Evolutionary conservation across 768 basidiomycete species (phyloP).

Genomic region (Auricularia sp.): DNA sequence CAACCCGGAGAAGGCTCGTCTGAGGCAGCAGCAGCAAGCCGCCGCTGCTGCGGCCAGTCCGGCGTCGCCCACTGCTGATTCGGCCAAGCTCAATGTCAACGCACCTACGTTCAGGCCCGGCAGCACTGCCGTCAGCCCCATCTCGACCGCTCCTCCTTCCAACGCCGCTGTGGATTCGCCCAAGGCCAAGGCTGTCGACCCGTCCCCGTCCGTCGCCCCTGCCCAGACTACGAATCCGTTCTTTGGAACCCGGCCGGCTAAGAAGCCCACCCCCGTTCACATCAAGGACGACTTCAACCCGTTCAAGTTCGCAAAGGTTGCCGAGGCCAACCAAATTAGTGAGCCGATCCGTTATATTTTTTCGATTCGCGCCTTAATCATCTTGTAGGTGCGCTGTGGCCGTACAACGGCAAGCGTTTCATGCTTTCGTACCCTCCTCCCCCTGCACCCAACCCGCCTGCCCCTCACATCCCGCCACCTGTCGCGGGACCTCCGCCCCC

Average conservation of each 20-base stretch:
- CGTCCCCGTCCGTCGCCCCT: conserved; percentile 29
- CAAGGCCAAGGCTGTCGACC: conserved; percentile 48
- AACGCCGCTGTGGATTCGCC: conserved; percentile 46
- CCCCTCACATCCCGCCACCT: conserved; percentile 38
- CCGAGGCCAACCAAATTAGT: conserved; percentile 66
- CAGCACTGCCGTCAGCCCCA: conserved; percentile 15
- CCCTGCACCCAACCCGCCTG: conserved; percentile 42
- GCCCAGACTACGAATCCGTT: conserved; percentile 55
- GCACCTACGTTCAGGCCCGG: conserved; percentile 82
- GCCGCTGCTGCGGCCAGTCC: conserved; percentile 26
- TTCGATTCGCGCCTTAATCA: not conserved
- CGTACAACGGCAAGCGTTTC: conserved; percentile 84
- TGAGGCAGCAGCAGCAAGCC: conserved; percentile 14
- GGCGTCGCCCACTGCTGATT: conserved; percentile 42
- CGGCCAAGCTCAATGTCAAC: conserved; percentile 68
- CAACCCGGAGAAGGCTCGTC: conserved; percentile 43
- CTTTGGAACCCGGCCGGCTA: conserved; percentile 72
- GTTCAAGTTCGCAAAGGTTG: conserved; percentile 79
- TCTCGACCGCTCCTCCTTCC: conserved; percentile 18
- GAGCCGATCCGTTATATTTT: conserved; percentile 22
- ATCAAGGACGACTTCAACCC: conserved; percentile 97
- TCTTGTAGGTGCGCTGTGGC: conserved; percentile 62
- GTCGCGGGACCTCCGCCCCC: conserved; percentile 51
- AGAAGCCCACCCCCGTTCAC: conserved; percentile 66
- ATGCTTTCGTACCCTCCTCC: conserved; percentile 61